These are phyloP conservation scores for Colletotrichum lindemuthianum DNA, from an alignment of 2,329 filamentous ascomycete species.

Conservation along the genomic window DNA sequence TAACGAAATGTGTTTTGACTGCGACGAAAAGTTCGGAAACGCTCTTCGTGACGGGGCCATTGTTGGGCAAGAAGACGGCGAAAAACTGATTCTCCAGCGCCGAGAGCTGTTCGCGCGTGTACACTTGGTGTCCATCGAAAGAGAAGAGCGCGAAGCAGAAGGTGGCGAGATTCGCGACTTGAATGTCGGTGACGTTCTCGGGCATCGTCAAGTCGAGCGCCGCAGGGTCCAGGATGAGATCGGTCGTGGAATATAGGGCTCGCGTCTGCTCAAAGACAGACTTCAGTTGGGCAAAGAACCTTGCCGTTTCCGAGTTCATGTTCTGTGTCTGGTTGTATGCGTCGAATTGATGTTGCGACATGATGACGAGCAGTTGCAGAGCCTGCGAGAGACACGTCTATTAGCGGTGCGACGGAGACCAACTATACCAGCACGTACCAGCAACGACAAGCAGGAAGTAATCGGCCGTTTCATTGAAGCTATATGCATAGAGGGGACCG, in stretches of 20 bases:
- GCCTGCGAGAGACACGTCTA: slow-evolving; percentile 41
- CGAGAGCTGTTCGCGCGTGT: slow-evolving; percentile 51
- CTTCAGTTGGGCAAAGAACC: slow-evolving; percentile 45
- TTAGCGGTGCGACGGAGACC: slow-evolving; percentile 33
- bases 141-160: slow-evolving; percentile 51
- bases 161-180: slow-evolving; percentile 60
- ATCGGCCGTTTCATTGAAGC: slow-evolving; percentile 51
- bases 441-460: slow-evolving; percentile 51
- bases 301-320: slow-evolving; percentile 46
- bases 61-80: slow-evolving; percentile 52
- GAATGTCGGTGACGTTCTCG: slow-evolving; percentile 50
- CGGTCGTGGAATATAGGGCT: slow-evolving; percentile 46
- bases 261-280: slow-evolving; percentile 46
- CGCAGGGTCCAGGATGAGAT: slow-evolving; percentile 44
- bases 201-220: slow-evolving; percentile 45
- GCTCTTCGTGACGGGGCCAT: slow-evolving; percentile 52
- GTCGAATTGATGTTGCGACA: slow-evolving; percentile 50
- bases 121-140: slow-evolving; percentile 51
- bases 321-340: slow-evolving; percentile 47
- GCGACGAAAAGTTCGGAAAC: slow-evolving; percentile 56
- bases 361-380: slow-evolving; percentile 50
- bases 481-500: slow-evolving; percentile 49
- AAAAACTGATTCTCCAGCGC: slow-evolving; percentile 55
- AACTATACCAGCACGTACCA: slow-evolving; percentile 46
- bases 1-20: slow-evolving; percentile 62